These are phyloP conservation scores for Scutellaria barbata DNA, from an alignment of 257 asterid genomes.

Conservation along the genomic window DNA sequence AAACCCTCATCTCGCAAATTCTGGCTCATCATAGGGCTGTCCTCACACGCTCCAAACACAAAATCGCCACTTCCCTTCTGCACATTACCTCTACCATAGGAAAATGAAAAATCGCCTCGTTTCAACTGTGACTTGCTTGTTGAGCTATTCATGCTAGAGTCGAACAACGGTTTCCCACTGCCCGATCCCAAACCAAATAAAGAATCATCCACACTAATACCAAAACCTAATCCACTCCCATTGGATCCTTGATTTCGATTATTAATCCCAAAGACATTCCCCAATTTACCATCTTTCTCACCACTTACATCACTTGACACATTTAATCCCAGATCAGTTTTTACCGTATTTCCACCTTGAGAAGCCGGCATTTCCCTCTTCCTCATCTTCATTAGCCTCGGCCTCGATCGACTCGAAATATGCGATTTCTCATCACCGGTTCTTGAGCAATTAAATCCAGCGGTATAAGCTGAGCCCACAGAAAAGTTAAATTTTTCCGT, in stretches of 20 bases:
- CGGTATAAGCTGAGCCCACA: conserved; percentile 32
- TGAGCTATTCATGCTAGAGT: conserved; percentile 32
- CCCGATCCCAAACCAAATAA: conserved; percentile 30
- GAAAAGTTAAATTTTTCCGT: conserved; percentile 40
- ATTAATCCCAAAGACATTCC: conserved; percentile 34
- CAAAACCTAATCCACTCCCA: conserved; percentile 33
- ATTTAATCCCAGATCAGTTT: conserved; percentile 40
- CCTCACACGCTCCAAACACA: conserved; percentile 45
- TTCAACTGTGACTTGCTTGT: conserved; percentile 18
- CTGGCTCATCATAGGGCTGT: conserved; percentile 14
- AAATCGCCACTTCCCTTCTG: conserved; percentile 38
- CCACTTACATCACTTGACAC: conserved; percentile 40
- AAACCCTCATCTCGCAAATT: conserved; percentile 28
- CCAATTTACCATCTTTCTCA: conserved; percentile 32
- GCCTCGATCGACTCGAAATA: conserved; percentile 51
- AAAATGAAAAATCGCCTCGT: conserved; percentile 33
- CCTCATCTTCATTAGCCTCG: conserved; percentile 61
- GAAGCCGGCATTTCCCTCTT: conserved; percentile 46
- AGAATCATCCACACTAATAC: conserved; percentile 35
- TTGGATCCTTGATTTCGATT: conserved; percentile 32
- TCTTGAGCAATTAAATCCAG: conserved; percentile 43
- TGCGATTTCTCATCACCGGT: conserved; percentile 37
- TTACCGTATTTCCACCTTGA: conserved; percentile 37
- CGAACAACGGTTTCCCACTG: conserved; percentile 34
- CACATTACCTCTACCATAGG: conserved; percentile 34